Percentiles rank a stretch among this genome's conserved stretches.
Conservation (phyloP, 257 asterid genomes). For the Nicotiana tabacum region DNA sequence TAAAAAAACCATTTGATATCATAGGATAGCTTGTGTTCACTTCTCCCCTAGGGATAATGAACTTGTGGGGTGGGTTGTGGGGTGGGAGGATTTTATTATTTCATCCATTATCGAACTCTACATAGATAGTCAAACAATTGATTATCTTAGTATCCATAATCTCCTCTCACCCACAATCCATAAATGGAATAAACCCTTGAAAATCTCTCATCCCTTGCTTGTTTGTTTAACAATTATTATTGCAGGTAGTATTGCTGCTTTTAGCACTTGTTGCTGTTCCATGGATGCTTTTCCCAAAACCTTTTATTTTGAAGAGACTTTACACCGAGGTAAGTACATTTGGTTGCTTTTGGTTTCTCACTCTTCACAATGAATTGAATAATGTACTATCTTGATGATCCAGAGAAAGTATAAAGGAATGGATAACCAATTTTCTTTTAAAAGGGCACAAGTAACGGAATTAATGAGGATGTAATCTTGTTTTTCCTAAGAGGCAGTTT, state of each 20-base stretch:
- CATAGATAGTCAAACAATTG: not conserved
- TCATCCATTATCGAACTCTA: not conserved
- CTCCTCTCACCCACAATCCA: not conserved
- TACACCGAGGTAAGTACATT: constrained; percentile 58
- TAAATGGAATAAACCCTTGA: not conserved
- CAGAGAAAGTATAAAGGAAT: not conserved
- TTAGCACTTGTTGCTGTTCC: constrained; percentile 87
- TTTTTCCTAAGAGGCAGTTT: not conserved
- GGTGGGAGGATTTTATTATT: not conserved
- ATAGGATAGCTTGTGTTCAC: not conserved
- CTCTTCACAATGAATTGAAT: not conserved
- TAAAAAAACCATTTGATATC: not conserved
- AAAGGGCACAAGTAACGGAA: not conserved
- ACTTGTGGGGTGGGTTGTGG: not conserved
- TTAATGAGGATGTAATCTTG: not conserved
- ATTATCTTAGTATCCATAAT: not conserved
- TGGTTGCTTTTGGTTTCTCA: not conserved
- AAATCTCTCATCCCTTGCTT: not conserved
- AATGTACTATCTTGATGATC: not conserved
- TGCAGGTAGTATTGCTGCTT: constrained; percentile 73
- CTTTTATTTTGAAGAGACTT: constrained; percentile 76
- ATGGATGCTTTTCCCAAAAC: constrained; percentile 99
- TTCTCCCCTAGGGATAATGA: not conserved
- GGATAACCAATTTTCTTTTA: not conserved
- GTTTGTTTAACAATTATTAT: constrained; percentile 7